A percentile compares a stretch with the other conserved stretches of the same genome.
Evolutionary conservation across 495 filamentous ascomycete genomes (phyloP).

Genomic region (Neurospora tetraspora): DNA sequence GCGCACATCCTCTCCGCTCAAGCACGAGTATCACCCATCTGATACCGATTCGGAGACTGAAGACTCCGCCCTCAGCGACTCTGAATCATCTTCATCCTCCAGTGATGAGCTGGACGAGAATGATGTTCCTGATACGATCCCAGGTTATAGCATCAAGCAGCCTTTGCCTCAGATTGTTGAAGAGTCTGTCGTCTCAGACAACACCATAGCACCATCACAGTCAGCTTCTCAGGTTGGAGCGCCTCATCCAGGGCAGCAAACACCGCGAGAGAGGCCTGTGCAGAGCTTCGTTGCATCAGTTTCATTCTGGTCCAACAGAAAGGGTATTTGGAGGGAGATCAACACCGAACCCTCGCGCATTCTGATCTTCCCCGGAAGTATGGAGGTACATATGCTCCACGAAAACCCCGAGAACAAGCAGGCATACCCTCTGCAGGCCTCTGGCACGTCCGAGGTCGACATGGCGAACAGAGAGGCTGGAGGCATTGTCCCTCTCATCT

Average conservation of each 20-base stretch:
- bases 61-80: slow-evolving; percentile 40
- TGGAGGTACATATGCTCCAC: slow-evolving; percentile 68
- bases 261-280: slow-evolving; percentile 38
- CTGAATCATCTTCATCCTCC: slow-evolving; percentile 33
- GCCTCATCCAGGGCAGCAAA: slow-evolving; percentile 37
- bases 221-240: slow-evolving; percentile 61
- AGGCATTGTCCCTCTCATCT: slow-evolving; percentile 51
- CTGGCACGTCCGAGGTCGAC: slow-evolving; percentile 26
- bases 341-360: slow-evolving; percentile 59
- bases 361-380: slow-evolving; percentile 68
- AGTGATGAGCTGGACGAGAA: slow-evolving; percentile 42
- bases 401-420: slow-evolving; percentile 31
- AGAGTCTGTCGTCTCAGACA: slow-evolving; percentile 27
- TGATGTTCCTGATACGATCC: slow-evolving; percentile 38
- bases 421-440: slow-evolving; percentile 30
- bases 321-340: slow-evolving; percentile 70
- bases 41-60: slow-evolving; percentile 45
- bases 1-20: slow-evolving; percentile 84
- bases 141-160: slow-evolving; percentile 38
- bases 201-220: slow-evolving; percentile 60
- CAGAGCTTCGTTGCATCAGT: slow-evolving; percentile 63
- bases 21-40: slow-evolving; percentile 95
- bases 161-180: slow-evolving; percentile 5
- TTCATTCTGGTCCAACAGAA: slow-evolving; percentile 73
- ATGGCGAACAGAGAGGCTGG: slow-evolving; percentile 28